Evolutionary conservation across 2,329 filamentous ascomycete genomes (phyloP), one percentile per base, ranked within the genome.

Genomic region (Diaporthe sp.): DNA sequence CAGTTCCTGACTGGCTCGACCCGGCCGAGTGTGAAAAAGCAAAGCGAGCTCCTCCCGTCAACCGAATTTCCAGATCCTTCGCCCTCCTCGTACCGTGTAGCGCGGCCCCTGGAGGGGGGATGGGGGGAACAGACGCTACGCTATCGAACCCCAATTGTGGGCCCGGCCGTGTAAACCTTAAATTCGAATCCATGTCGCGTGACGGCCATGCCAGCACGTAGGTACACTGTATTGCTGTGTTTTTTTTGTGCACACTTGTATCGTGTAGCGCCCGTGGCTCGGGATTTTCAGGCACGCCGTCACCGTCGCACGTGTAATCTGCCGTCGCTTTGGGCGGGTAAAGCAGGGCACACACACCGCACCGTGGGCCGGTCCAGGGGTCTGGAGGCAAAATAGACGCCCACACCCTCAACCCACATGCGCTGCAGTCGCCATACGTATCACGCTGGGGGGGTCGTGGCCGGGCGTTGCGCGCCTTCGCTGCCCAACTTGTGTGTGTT

Each of bases 31-130:
- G 65, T 42, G 49, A 19, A 69, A 69, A 69, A 69, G 65, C 49
- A 69, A 69, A 42, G 65, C 37, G 49, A 55, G 65, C 65, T 69
- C 34, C 65, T 55, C 65, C 65, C 49, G 65, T 69, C 65, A 69
- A 69, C 65, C 49, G 65, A 69, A 69, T 55, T 55, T 69, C 65
- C 65, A 69, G 49, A 69, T 69, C 65, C 65, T 69, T 49, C 49
- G 13, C 46, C 3, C 10, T 5, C 39, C 49, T 42, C 46, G 34
- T 51, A 19, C 34, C 49, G 31, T 42, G 34, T 55, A 42, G 46
- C 46, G 49, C 49, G 49, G 46, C 31, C 34, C 28, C 62, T 37
- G 44, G 12, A 42, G 34, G 65, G 17, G 7, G 37, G 10, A 10
- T 1, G 37, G 37, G 37, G 37, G 37, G 12, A 4, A 4, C 37